Evolutionary conservation across 1,284 basidiomycete genomes (phyloP).

Genomic region (Sphaerobolus stellatus): DNA sequence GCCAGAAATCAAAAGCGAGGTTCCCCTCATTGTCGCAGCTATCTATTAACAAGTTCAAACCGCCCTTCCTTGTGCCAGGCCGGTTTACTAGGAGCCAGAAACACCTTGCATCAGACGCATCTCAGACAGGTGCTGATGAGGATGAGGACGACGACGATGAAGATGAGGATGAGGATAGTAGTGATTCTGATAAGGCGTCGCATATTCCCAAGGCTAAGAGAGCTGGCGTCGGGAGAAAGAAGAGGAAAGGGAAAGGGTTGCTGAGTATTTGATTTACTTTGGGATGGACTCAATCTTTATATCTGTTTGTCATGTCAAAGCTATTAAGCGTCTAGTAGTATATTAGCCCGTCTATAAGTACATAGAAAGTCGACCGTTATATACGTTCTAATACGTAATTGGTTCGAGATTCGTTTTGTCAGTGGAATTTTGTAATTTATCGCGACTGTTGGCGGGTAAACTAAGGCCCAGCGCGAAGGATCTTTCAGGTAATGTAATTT

Average conservation of each 20-base stretch:
- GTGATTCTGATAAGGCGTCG: slow-evolving; percentile 1
- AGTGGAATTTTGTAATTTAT: too few relatives aligned
- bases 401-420: too few relatives aligned
- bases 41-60: slow-evolving; percentile 11
- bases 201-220: slow-evolving; percentile 12
- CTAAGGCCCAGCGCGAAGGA: too few relatives aligned
- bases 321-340: too few relatives aligned
- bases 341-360: too few relatives aligned
- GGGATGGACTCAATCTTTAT: too few relatives aligned
- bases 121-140: background rate
- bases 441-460: too few relatives aligned
- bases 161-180: slow-evolving; percentile 4
- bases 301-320: too few relatives aligned
- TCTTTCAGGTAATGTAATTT: too few relatives aligned
- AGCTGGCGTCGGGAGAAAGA: slow-evolving; percentile 1
- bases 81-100: background rate
- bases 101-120: background rate
- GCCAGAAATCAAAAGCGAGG: background rate
- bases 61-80: slow-evolving; percentile 4
- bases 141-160: slow-evolving; percentile 4
- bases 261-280: too few relatives aligned
- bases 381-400: too few relatives aligned
- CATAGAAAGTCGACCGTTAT: too few relatives aligned
- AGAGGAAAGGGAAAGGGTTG: slow-evolving; percentile 3
- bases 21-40: slow-evolving; percentile 12